phyloP scores from a whole-genome alignment of 1,284 basidiomycete species.

The Pascua guehoae region DNA sequence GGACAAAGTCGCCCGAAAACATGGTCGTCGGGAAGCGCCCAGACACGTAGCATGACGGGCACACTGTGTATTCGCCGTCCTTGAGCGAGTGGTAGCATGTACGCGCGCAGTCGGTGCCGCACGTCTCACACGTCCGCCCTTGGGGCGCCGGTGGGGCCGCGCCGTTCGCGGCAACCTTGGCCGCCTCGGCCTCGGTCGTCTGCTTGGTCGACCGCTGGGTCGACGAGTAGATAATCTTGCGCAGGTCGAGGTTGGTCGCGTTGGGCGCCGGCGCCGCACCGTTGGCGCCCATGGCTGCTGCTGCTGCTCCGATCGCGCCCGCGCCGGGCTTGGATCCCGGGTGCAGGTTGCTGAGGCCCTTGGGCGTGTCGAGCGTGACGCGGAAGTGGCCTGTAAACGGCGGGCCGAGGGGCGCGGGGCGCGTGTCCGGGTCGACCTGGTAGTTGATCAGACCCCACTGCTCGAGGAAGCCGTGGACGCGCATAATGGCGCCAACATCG shows the following conservation, averaged over 20 bases:
- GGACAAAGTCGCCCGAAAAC: constrained; percentile 97
- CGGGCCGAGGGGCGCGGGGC: constrained; percentile 88
- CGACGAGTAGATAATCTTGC: constrained; percentile 82
- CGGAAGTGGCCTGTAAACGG: constrained; percentile 99
- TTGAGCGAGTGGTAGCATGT: constrained; percentile 91
- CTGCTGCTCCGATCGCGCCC: constrained; percentile 50
- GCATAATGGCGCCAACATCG: constrained; percentile 98
- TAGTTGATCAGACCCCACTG: constrained; percentile 99
- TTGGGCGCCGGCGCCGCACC: constrained; percentile 56
- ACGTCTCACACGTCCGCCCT: constrained; percentile 84
- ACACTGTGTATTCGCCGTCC: constrained; percentile 84
- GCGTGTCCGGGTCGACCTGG: constrained; percentile 94
- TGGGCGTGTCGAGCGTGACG: constrained; percentile 93
- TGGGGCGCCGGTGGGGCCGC: constrained; percentile 49
- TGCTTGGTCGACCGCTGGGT: constrained; percentile 66
- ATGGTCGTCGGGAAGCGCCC: constrained; percentile 94
- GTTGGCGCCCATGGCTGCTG: constrained; percentile 41
- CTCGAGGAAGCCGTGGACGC: constrained; percentile 96
- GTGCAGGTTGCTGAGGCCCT: constrained; percentile 85
- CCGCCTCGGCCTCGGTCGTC: constrained; percentile 63
- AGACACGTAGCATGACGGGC: constrained; percentile 86
- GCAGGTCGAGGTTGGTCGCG: constrained; percentile 67
- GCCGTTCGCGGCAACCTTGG: constrained; percentile 58
- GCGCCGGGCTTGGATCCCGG: constrained; percentile 66
- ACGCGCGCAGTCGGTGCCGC: constrained; percentile 85